phyloP scores from a whole-genome alignment of 1,284 basidiomycete species.

The Irpex rosettiformis region DNA sequence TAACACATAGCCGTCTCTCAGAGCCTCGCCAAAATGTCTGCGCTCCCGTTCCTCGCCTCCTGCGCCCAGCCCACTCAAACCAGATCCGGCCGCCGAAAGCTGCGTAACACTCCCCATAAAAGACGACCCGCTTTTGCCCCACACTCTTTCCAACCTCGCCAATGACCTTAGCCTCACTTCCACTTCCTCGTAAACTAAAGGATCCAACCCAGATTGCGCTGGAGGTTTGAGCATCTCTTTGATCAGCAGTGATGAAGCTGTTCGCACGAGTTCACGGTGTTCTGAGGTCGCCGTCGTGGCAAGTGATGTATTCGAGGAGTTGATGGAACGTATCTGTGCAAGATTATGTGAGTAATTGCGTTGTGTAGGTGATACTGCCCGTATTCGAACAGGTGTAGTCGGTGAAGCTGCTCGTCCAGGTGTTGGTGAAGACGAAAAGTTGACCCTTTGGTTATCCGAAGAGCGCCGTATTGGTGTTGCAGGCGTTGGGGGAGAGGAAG shows the following conservation, averaged over 20 bases:
- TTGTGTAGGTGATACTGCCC: constrained; percentile 37
- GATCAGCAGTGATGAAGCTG: constrained; percentile 58
- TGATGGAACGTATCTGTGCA: constrained; percentile 38
- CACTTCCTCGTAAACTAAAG: constrained; percentile 68
- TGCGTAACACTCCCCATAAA: constrained; percentile 42
- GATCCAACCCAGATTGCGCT: constrained; percentile 41
- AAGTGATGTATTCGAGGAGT: constrained; percentile 53
- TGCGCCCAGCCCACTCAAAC: constrained; percentile 39
- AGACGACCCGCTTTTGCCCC: constrained; percentile 51
- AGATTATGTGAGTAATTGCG: constrained; percentile 43
- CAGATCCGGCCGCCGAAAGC: constrained; percentile 26
- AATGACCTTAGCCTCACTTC: constrained; percentile 62
- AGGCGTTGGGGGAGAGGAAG: constrained; percentile 32
- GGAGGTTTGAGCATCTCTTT: constrained; percentile 61
- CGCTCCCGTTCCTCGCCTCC: constrained; percentile 73
- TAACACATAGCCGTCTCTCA: constrained; percentile 81
- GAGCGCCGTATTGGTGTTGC: constrained; percentile 20
- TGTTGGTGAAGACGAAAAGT: constrained; percentile 20
- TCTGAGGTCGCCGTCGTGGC: constrained; percentile 40
- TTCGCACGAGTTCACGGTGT: constrained; percentile 60
- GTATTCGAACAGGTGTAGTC: constrained; percentile 25
- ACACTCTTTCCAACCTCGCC: constrained; percentile 65
- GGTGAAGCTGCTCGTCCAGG: constrained; percentile 26
- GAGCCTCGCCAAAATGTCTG: constrained; percentile 65
- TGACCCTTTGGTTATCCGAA: constrained; percentile 17